Evolutionary conservation across 164 flowering plant species (phyloP).

Genomic region (Warburgia ugandensis): DNA sequence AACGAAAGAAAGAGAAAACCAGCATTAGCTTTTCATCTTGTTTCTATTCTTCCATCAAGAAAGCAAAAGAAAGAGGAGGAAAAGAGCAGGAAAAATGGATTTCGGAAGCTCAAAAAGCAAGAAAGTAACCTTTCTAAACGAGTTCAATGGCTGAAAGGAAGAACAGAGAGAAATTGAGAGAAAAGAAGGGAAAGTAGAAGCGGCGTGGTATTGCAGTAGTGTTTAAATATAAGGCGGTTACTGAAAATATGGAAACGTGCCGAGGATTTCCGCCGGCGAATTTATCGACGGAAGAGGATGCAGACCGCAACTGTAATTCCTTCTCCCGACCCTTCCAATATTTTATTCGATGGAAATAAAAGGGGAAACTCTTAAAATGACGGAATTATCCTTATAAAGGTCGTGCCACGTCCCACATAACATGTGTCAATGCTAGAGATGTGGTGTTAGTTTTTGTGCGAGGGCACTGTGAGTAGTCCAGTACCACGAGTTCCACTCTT

Average conservation of each 20-base stretch:
- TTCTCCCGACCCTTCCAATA: constrained; percentile 12
- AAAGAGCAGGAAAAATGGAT: neutral
- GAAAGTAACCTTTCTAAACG: no score
- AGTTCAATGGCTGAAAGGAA: constrained; percentile 1
- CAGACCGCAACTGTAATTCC: constrained; percentile 6
- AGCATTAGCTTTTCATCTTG: neutral
- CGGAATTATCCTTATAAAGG: no score
- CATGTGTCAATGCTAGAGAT: no score
- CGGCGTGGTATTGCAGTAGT: neutral
- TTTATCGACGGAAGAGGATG: neutral
- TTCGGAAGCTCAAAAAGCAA: no score
- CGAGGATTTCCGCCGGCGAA: constrained; percentile 8
- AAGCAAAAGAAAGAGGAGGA: constrained; percentile 1
- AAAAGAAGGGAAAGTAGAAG: no score
- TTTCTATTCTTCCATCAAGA: neutral
- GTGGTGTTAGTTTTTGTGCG: no score
- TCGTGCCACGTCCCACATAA: no score
- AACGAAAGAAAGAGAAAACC: no score
- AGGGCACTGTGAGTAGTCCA: no score
- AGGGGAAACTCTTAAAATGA: no score
- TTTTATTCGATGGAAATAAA: no score
- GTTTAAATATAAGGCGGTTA: constrained; percentile 4
- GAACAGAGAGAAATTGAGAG: neutral
- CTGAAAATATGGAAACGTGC: constrained; percentile 14
- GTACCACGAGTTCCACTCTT: no score